Percentiles rank a stretch among this genome's conserved stretches.
These are phyloP conservation scores for Chenopodium quinoa DNA, from an alignment of 148 eudicot species.

Conservation along the genomic window DNA sequence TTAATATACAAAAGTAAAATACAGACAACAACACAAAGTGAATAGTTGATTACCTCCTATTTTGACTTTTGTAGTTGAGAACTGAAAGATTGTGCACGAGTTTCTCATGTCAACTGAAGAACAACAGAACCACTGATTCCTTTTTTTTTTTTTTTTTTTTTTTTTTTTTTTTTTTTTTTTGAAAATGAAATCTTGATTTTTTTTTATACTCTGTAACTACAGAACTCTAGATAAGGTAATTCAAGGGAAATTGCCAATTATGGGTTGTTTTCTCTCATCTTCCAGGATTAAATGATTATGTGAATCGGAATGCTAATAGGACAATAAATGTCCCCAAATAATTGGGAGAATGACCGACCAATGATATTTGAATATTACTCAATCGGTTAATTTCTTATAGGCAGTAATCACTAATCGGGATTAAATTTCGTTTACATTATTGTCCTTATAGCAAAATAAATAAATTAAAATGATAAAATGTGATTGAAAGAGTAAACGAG, in stretches of 20 bases:
- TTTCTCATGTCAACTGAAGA: constrained; percentile 1
- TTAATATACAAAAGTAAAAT: background rate
- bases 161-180: too few relatives aligned
- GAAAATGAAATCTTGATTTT: background rate
- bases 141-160: background rate
- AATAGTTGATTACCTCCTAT: background rate
- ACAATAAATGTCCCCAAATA: background rate
- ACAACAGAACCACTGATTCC: background rate
- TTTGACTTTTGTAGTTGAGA: background rate
- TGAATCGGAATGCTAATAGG: background rate
- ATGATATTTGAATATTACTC: background rate
- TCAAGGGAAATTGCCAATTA: background rate
- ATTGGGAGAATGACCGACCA: background rate
- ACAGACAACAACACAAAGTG: background rate
- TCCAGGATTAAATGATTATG: background rate
- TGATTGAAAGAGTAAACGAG: too few relatives aligned
- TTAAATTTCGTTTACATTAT: too few relatives aligned
- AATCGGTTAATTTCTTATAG: too few relatives aligned
- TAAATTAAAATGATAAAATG: too few relatives aligned
- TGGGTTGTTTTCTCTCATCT: constrained; percentile 1
- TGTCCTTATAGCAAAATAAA: too few relatives aligned
- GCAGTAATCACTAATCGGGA: too few relatives aligned
- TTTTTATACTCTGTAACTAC: background rate
- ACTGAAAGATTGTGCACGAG: background rate
- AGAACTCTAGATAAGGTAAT: background rate